Evolutionary conservation across 2,329 filamentous ascomycete species (phyloP), one percentile per base, ranked within the genome.

Genomic region (Hypocreales sp.): DNA sequence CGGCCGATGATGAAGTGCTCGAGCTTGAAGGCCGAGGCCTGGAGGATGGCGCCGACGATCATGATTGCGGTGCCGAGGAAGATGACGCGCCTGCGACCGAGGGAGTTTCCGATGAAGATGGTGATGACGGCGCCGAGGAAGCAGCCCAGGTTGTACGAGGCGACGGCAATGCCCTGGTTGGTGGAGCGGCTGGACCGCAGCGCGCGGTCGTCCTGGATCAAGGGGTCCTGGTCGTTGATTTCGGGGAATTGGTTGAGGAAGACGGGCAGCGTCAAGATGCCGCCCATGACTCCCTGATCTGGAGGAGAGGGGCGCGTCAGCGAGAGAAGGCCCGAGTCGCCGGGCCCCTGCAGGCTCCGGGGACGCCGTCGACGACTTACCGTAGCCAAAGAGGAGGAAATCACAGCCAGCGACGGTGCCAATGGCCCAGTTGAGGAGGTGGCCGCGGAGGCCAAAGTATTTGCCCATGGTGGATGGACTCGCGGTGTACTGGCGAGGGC

Each of bases 201-300:
- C 7, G 23, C 22, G 9, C 21, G 28, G 24, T 25, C 19, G n/a
- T 47, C 29, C 56, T 43, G 2, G 41, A 28, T 43, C 62, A 61
- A 33, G 1, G 34, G 33, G n/a, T 40, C 42, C 3, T 39, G 62
- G 5, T 62, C 51, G 13, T 63, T 53, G 41, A 39, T 57, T 5
- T 64, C 66, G 21, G 69, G 51, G 48, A 77, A 76, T 41, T 64
- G 69, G 2, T 42, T 32, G 12, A 73, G 56, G 44, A 76, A 75
- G 38, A 68, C 53, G 16, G 56, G 52, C 8, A 86, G 64, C 4
- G 77, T 81, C 31, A 87, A 56, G 36, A 87, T 71, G 31, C 74
- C 74, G 24, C 75, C 79, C 63, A 80, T 83, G 8, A 82, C 75
- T 44, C 78, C 73, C 50, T 79, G 75, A 47, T 82, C 78, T 74